Conservation (phyloP, 768 basidiomycete genomes). For the Chalciporus piperatus region DNA sequence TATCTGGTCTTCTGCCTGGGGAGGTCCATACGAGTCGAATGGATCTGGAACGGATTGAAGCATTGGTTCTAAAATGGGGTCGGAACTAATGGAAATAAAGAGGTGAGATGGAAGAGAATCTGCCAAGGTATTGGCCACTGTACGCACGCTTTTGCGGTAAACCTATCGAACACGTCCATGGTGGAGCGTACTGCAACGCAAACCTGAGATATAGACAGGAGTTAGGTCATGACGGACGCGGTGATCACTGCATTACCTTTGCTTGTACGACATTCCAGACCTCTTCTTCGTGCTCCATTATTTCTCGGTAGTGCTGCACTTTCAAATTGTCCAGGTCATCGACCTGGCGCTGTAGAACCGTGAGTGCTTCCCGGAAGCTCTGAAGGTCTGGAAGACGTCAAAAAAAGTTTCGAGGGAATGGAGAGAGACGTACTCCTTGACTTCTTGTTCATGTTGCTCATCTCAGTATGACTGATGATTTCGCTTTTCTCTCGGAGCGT, state of each 20-base stretch:
- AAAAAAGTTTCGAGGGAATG: slow-evolving; percentile 2
- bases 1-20: slow-evolving; percentile 85
- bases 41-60: slow-evolving; percentile 88
- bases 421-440: slow-evolving; percentile 65
- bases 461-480: slow-evolving; percentile 82
- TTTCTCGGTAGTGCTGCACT: slow-evolving; percentile 80
- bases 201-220: slow-evolving; percentile 40
- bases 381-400: slow-evolving; percentile 65
- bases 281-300: slow-evolving; percentile 90
- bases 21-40: slow-evolving; percentile 88
- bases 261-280: slow-evolving; percentile 91
- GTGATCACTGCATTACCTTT: slow-evolving; percentile 50
- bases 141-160: slow-evolving; percentile 81
- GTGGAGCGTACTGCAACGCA: slow-evolving; percentile 85
- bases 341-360: slow-evolving; percentile 81
- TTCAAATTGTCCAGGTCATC: slow-evolving; percentile 90
- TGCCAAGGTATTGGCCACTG: slow-evolving; percentile 2
- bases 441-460: slow-evolving; percentile 78
- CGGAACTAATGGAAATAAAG: slow-evolving; percentile 49
- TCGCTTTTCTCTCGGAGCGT: slow-evolving; percentile 80
- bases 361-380: slow-evolving; percentile 79
- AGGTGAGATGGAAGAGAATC: slow-evolving; percentile 10
- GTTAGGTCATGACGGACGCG: slow-evolving; percentile 8
- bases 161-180: slow-evolving; percentile 87
- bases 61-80: slow-evolving; percentile 89